Evolutionary conservation across 768 basidiomycete species (phyloP).

Genomic region (Symmetrospora coprosmae): DNA sequence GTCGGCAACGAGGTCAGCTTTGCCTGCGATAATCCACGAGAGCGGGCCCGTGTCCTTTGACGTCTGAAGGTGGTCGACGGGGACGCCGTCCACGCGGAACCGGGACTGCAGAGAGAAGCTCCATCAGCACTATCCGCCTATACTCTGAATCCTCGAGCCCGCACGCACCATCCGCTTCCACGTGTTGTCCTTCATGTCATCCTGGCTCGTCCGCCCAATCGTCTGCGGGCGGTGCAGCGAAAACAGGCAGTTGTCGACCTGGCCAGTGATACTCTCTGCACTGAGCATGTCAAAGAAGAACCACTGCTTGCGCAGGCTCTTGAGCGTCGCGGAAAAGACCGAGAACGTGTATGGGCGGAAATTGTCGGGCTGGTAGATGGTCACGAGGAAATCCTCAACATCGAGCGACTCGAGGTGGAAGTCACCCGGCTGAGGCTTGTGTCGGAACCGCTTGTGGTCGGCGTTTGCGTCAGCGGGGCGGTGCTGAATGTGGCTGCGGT

Average conservation of each 20-base stretch:
- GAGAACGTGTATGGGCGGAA: constrained; percentile 85
- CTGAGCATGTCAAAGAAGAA: constrained; percentile 83
- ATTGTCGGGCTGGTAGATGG: constrained; percentile 79
- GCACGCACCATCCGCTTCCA: constrained; percentile 75
- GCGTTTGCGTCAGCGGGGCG: constrained; percentile 73
- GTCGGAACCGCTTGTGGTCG: constrained; percentile 67
- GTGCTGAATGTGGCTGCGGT: constrained; percentile 60
- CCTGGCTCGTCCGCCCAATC: constrained; percentile 75
- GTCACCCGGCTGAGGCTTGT: constrained; percentile 58
- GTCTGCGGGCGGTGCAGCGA: constrained; percentile 92
- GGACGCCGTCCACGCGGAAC: constrained; percentile 89
- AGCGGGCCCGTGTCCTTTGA: constrained; percentile 68
- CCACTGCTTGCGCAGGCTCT: constrained; percentile 77
- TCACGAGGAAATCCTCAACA: constrained; percentile 82
- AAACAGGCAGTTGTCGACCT: constrained; percentile 93
- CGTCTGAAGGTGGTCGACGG: constrained; percentile 84
- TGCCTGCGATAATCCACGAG: constrained; percentile 95
- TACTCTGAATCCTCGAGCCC: constrained; percentile 1
- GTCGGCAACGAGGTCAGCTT: constrained; percentile 89
- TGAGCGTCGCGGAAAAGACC: constrained; percentile 82
- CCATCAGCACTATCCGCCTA: constrained; percentile 18
- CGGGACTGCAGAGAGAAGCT: constrained; percentile 50
- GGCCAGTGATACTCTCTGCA: constrained; percentile 93
- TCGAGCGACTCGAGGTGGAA: constrained; percentile 81
- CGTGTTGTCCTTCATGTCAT: constrained; percentile 63